These are phyloP conservation scores for Geotrichum bryndzae DNA, from an alignment of 1,139 yeast genomes.

Conservation along the genomic window DNA sequence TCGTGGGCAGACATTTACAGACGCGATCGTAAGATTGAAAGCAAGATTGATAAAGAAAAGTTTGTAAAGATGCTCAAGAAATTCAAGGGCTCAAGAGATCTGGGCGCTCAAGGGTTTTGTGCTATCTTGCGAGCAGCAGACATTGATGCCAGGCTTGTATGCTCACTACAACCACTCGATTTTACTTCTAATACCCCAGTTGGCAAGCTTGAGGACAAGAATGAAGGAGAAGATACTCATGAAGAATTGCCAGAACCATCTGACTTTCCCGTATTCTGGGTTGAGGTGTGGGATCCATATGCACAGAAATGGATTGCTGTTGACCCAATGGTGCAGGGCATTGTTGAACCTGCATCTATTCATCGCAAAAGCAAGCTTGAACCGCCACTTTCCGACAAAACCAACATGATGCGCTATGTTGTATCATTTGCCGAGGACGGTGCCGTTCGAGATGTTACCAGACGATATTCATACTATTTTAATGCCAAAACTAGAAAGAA, in stretches of 20 bases:
- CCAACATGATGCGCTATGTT: slow-evolving; percentile 65
- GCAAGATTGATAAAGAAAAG: slow-evolving; percentile 21
- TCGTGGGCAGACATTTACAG: slow-evolving; percentile 54
- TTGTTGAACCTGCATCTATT: slow-evolving; percentile 56
- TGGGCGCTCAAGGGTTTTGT: slow-evolving; percentile 85
- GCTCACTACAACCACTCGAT: slow-evolving; percentile 88
- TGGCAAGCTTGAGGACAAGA: slow-evolving; percentile 18
- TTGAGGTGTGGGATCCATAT: slow-evolving; percentile 83
- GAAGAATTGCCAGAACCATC: slow-evolving; percentile 29
- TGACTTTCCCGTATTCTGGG: slow-evolving; percentile 77
- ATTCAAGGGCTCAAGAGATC: slow-evolving; percentile 60
- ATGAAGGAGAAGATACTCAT: background rate
- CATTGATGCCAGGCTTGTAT: slow-evolving; percentile 65
- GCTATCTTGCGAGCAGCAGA: slow-evolving; percentile 66
- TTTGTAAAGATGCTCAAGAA: slow-evolving; percentile 24
- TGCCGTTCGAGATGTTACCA: slow-evolving; percentile 72
- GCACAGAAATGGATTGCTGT: slow-evolving; percentile 74
- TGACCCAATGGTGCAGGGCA: slow-evolving; percentile 64
- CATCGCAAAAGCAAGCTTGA: slow-evolving; percentile 59
- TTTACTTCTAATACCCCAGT: slow-evolving; percentile 45
- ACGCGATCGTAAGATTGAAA: slow-evolving; percentile 25
- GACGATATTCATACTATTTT: slow-evolving; percentile 66
- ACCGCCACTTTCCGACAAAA: slow-evolving; percentile 58
- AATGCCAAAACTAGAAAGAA: slow-evolving; percentile 72
- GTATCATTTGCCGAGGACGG: slow-evolving; percentile 67